phyloP scores from a whole-genome alignment of 768 basidiomycete species.

The Termitomyces sp. region DNA sequence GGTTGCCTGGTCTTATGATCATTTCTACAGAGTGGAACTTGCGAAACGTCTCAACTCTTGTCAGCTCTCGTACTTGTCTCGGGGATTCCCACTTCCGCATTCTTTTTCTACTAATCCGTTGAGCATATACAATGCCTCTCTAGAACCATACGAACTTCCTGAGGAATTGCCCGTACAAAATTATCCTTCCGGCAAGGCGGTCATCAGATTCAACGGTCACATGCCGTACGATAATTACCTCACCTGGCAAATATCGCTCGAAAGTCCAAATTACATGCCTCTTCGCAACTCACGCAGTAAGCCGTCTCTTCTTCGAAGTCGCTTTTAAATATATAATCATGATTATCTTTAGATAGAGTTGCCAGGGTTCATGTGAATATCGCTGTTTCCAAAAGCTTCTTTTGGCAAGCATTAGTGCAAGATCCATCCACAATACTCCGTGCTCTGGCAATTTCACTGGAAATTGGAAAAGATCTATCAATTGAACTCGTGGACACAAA shows the following conservation, averaged over 20 bases:
- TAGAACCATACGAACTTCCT: conserved; percentile 31
- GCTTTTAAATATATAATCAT: not conserved
- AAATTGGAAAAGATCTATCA: conserved; percentile 29
- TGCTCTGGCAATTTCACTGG: conserved; percentile 35
- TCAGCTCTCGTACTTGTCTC: conserved; percentile 24
- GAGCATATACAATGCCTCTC: conserved; percentile 19
- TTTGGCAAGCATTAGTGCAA: conserved; percentile 24
- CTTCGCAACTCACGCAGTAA: conserved; percentile 21
- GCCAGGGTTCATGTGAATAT: conserved; percentile 34
- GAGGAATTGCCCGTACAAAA: conserved; percentile 20
- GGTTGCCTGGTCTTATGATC: conserved; percentile 8
- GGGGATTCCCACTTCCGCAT: conserved; percentile 31
- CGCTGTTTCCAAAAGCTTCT: conserved; percentile 26
- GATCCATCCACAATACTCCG: conserved; percentile 29
- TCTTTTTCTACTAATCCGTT: conserved; percentile 15
- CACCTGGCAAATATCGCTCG: conserved; percentile 27
- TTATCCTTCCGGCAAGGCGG: conserved; percentile 17
- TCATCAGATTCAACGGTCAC: conserved; percentile 22
- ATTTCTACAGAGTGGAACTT: conserved; percentile 21
- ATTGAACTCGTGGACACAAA: conserved; percentile 20
- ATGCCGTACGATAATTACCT: conserved; percentile 15
- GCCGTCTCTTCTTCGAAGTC: conserved; percentile 2
- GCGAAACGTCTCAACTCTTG: conserved; percentile 25
- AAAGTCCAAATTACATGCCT: conserved; percentile 16
- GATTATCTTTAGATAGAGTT: conserved; percentile 18